Base-by-base conservation (phyloP, 2,329 filamentous ascomycete species). In the Aspergillus glaucus region DNA sequence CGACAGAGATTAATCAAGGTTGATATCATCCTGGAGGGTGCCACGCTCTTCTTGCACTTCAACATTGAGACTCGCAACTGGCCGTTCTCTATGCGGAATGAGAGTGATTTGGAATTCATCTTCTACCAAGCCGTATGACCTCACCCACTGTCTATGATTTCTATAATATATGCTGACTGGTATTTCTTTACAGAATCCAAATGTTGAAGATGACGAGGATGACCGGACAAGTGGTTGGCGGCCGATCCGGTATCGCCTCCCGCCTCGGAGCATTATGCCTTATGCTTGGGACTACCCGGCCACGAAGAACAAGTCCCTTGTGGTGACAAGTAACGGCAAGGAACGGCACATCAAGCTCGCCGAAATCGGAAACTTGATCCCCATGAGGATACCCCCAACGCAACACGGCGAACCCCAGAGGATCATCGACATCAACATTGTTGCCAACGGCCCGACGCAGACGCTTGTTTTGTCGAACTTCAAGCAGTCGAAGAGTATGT, bases 221-320 rank as follows among this genome's bases (percentile, higher is more conserved):
- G 88, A 96, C 61, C 77, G 71, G 47, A 75, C 84, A 49, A 91
- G 88, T 46, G 88, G 89, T 3, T 98, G 93, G 88, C 86, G 88
- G 55, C 91, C 90, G 2, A 88, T 98, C 53, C 80, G 89, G 46
- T 98, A 98, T 70, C 86, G 92, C 28, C 76, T 98, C 26, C 94
- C 94, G 2, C 85, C 92, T 10, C 80, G 93, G 51, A 97, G 92
- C 68, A 96, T 98, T 68, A 98, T 98, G 93, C 93, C 94, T 0
- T 98, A 98, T 62, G 92, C 93, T 1, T 98, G 93, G 93, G 94
- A 98, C 65, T 98, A 95, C 70, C 94, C 93, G 1, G 92, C 93
- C 1, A 91, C 90, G n/a, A 96, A 95, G 72, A 86, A 88, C 71
- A 95, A 93, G 62, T 93, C 96, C 65, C 81, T 98, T 36, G 83